Evolutionary conservation across 2,329 filamentous ascomycete genomes (phyloP), one percentile per base, ranked within the genome.

Genomic region (Fusarium tjaetaba): DNA sequence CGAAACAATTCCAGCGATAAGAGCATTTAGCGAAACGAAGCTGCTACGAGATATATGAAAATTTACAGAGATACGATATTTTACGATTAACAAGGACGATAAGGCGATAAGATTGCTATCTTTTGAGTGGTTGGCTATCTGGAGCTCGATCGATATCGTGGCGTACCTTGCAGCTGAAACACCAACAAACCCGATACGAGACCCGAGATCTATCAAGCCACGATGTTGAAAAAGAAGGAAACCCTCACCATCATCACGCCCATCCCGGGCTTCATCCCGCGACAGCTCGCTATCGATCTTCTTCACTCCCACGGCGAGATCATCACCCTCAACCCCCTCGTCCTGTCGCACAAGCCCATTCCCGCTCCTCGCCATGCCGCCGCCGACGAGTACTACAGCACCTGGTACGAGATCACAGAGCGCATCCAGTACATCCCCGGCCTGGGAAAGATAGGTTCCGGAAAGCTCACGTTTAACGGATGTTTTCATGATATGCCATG

Each of bases 401-500:
- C 91, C 36, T 93, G 91, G 91, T 93, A 93, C 80, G 90, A 93
- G 81, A 93, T 93, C 78, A 88, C 84, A 65, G 88, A 93, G 85
- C 88, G 90, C 76, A 91, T 93, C 68, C 91, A 92, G 79, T 89
- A 90, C 75, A 83, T 93, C 11, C 91, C 91, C 1, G 91, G 91
- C 39, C 83, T 92, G 62, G 91, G 91, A 73, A 89, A 85, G 81
- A 85, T 91, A 68, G 90, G 90, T 30, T 89, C 89, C 7, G 88
- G 90, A 78, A 88, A 89, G 78, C 91, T 93, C 81, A 87, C 85
- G 52, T 93, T 93, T 83, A 92, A 90, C 68, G 91, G 90, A 68
- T 92, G 91, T 78, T 93, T 93, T 79, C 91, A 93, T 78, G 88
- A 93, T 80, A 89, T 92, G 85, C 90, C 91, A 6, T 92, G 90